Base-by-base conservation (phyloP, 345 rosid genomes). In the Sapria himalayana region DNA sequence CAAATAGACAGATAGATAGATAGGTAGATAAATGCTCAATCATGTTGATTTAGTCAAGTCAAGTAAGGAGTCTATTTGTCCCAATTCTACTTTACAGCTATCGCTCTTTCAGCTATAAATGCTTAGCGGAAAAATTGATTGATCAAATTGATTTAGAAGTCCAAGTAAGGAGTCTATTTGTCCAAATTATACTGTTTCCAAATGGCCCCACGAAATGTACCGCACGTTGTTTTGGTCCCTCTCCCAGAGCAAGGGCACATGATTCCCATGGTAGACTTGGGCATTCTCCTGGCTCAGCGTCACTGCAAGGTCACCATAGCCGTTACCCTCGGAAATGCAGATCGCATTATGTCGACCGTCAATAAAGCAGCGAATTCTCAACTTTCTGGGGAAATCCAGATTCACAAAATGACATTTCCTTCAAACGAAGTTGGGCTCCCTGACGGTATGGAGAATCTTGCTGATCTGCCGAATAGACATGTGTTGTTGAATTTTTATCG, bases 241-340 rank as follows among this genome's bases (percentile, higher is more conserved):
- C 66, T 84, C 25, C 59, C 76, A 81, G 76, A 82, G 2, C 94
- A 73, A 50, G 95, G 95, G 2, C 92, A 79, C 59, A 69, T 70
- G 54, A 76, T 84, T 37, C 92, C 89, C 4, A 49, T 82, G 65
- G 59, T 78, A 20, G 94, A 82, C 51, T 69, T 78, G 55, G 81
- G 76, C 5, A 57, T 52, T 33, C 56, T 73, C 36, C 67, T 82
- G 12, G 76, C 79, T 6, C 25, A 47, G 37, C 66, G 63, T 9
- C 81, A 81, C 1, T 69, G 41, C 32, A 37, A 47, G n/a, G 69
- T 81, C 0, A 84, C 70, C 60, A 34, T 84, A 7, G 52, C 74
- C 56, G 70, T 85, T 1, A 84, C 93, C 12, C 79, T 85, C 36
- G 60, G 60, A 45, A 79, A 84, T 29, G 81, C 85, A 1, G 31